These are phyloP conservation scores for Termitomyces sp. DNA, from an alignment of 768 basidiomycete species.

Conservation along the genomic window DNA sequence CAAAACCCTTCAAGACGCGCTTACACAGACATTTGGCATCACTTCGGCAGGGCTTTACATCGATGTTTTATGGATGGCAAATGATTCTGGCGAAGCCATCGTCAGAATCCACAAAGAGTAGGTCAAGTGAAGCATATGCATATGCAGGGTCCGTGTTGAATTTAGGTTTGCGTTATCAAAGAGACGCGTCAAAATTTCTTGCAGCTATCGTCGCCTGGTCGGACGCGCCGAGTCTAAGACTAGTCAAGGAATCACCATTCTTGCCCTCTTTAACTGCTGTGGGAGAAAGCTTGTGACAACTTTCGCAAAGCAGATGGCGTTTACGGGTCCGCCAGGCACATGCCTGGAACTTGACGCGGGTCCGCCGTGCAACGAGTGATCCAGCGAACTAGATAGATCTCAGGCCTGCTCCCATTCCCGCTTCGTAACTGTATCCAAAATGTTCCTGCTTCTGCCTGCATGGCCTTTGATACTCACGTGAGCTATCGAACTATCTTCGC, in stretches of 20 bases:
- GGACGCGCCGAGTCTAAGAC: slow-evolving; percentile 26
- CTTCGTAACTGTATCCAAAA: background rate
- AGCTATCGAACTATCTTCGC: background rate
- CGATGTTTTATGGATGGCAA: slow-evolving; percentile 53
- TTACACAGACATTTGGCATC: slow-evolving; percentile 51
- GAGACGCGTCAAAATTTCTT: slow-evolving; percentile 30
- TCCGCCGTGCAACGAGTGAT: background rate
- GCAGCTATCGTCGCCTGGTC: slow-evolving; percentile 28
- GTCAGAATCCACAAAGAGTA: slow-evolving; percentile 38
- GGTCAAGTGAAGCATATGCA: slow-evolving; percentile 9
- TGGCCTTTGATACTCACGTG: background rate
- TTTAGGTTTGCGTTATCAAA: slow-evolving; percentile 8
- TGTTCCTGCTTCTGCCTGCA: background rate
- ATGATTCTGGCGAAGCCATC: slow-evolving; percentile 34
- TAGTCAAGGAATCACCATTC: slow-evolving; percentile 36
- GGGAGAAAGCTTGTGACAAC: slow-evolving; percentile 3
- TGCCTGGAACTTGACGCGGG: background rate
- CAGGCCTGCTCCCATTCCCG: background rate
- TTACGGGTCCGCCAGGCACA: background rate
- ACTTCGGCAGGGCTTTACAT: slow-evolving; percentile 47
- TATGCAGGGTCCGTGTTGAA: background rate
- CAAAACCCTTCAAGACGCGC: slow-evolving; percentile 50
- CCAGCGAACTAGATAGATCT: background rate
- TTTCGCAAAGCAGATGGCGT: background rate
- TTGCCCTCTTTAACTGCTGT: slow-evolving; percentile 30